These are phyloP conservation scores for Neurospora tetrasperma DNA, from an alignment of 495 filamentous ascomycete species.

Conservation along the genomic window DNA sequence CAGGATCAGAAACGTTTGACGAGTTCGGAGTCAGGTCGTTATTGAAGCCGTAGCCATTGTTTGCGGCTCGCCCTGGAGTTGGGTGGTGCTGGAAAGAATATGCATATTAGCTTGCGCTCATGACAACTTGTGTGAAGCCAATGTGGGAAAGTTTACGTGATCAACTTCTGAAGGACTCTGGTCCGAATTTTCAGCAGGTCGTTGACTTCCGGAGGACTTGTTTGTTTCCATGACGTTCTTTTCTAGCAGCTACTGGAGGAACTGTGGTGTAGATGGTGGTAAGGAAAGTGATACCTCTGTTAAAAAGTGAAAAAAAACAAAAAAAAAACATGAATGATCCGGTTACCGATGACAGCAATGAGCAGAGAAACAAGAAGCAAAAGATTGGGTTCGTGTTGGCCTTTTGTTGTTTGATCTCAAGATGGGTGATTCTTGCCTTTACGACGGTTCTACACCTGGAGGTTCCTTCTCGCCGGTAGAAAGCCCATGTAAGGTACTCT, in stretches of 20 bases:
- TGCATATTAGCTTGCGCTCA: neutral
- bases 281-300: neutral
- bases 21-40: too few species aligned
- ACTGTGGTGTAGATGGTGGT: neutral
- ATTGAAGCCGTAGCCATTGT: too few species aligned
- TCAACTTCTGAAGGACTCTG: neutral
- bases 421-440: neutral
- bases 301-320: neutral
- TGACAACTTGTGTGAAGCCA: neutral
- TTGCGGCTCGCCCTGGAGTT: neutral
- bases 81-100: neutral
- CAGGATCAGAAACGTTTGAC: too few species aligned
- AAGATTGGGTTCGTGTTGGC: neutral
- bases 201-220: neutral
- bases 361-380: neutral
- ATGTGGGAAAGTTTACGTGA: neutral
- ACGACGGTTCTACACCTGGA: neutral
- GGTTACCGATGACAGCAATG: neutral
- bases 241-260: neutral
- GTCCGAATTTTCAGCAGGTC: neutral
- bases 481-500: neutral
- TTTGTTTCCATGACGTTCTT: neutral
- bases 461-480: neutral
- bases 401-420: neutral
- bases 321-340: neutral